Conservation (phyloP, 106 monocot species). For the Allium cepa region DNA sequence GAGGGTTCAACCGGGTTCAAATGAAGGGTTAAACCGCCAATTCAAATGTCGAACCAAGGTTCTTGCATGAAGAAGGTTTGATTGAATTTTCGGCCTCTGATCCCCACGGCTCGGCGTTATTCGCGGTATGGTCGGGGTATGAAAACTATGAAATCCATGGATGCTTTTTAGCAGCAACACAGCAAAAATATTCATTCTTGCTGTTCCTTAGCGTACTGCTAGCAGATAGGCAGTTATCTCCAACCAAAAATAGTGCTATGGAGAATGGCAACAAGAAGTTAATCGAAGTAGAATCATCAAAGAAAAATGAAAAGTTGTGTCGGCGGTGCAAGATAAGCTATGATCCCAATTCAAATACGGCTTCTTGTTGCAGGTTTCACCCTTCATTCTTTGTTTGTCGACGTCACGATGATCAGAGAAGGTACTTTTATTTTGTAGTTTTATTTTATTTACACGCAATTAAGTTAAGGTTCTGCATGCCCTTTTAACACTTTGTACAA, state of each 20-base stretch:
- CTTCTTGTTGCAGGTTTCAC: slow-evolving; percentile 76
- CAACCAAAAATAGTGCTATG: background rate
- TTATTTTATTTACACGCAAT: background rate
- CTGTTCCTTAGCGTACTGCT: no score
- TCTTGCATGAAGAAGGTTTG: no score
- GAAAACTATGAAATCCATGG: no score
- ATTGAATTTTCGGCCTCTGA: no score
- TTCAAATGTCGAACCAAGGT: no score
- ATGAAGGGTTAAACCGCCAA: no score
- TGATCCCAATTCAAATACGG: slow-evolving; percentile 34
- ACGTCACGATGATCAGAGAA: slow-evolving; percentile 91
- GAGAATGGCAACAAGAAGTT: background rate
- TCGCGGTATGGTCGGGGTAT: no score
- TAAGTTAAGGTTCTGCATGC: background rate
- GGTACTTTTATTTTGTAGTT: slow-evolving; percentile 21
- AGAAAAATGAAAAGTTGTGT: slow-evolving; percentile 36
- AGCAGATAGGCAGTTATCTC: no score
- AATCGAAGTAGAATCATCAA: background rate
- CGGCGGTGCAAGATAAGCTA: slow-evolving; percentile 66
- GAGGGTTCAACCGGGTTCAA: no score
- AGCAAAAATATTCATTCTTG: no score
- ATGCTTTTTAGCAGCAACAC: no score
- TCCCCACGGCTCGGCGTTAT: no score
- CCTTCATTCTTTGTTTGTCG: slow-evolving; percentile 97
- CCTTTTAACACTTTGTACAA: background rate